phyloP scores from a whole-genome alignment of 2,329 filamentous ascomycete genomes.

The Fusarium oligoseptatum region DNA sequence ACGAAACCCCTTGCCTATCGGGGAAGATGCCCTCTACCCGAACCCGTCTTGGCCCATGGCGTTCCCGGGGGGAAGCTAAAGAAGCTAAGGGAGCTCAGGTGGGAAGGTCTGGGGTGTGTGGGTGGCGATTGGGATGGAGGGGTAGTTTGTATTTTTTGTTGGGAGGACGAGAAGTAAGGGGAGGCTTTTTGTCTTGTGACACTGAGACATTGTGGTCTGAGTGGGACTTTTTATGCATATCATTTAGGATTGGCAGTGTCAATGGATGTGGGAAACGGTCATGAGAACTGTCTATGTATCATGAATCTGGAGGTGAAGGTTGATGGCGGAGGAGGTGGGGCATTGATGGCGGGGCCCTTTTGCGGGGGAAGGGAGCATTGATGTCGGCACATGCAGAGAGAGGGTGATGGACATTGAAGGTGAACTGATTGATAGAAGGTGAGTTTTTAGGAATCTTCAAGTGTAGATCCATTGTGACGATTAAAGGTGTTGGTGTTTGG shows the following conservation, averaged over 20 bases:
- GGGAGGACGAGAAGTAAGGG: not conserved
- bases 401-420: not conserved
- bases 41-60: constrained; percentile 5
- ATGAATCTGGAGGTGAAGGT: not conserved
- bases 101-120: not conserved
- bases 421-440: not conserved
- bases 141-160: constrained; percentile 3
- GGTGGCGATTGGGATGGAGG: not conserved
- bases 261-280: not conserved
- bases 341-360: not conserved
- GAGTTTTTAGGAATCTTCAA: not conserved
- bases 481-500: not conserved
- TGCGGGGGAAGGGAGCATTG: not conserved
- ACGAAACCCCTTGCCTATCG: constrained; percentile 2
- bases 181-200: not conserved
- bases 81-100: constrained; percentile 2
- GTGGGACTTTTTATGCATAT: not conserved
- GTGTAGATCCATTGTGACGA: not conserved
- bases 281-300: not conserved
- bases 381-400: not conserved
- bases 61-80: not conserved
- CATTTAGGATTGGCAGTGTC: not conserved
- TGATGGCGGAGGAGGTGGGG: not conserved
- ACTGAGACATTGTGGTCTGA: not conserved
- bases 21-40: constrained; percentile 13